Conservation (phyloP, 1,284 basidiomycete genomes). For the Sporisorium exsertum region DNA sequence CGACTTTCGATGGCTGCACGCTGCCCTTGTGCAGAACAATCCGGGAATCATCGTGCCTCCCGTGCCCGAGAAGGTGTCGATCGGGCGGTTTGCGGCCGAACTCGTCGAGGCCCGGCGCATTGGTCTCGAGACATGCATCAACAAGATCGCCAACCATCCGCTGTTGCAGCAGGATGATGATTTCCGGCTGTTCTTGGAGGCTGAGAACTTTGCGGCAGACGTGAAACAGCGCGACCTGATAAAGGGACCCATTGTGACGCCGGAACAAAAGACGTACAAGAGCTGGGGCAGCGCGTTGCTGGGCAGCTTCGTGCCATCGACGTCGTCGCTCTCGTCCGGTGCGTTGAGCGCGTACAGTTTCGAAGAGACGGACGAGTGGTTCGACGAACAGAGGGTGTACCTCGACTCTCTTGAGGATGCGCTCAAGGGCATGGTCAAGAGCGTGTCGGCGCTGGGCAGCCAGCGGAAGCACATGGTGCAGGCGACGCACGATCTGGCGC, state of each 20-base stretch:
- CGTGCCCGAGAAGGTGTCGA: conserved; percentile 92
- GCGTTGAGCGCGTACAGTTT: conserved; percentile 78
- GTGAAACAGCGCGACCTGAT: conserved; percentile 76
- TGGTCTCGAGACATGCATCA: conserved; percentile 70
- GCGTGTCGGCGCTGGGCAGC: conserved; percentile 83
- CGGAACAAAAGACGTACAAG: conserved; percentile 67
- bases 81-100: conserved; percentile 72
- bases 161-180: conserved; percentile 71
- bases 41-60: conserved; percentile 97
- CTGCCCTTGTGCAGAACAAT: conserved; percentile 88
- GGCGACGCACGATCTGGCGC: conserved; percentile 63
- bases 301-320: conserved; percentile 49
- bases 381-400: conserved; percentile 85
- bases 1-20: conserved; percentile 97
- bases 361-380: conserved; percentile 97
- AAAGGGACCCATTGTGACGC: conserved; percentile 64
- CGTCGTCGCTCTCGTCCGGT: conserved; percentile 46
- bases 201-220: conserved; percentile 70
- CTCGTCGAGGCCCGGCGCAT: conserved; percentile 70
- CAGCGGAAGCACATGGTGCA: conserved; percentile 75
- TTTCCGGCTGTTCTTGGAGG: conserved; percentile 70
- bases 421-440: conserved; percentile 84
- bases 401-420: conserved; percentile 91
- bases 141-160: conserved; percentile 70
- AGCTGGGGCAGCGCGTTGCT: conserved; percentile 42